Conservation (phyloP, 371 early-diverging fungal species). For the Syncephalis fuscata region DNA sequence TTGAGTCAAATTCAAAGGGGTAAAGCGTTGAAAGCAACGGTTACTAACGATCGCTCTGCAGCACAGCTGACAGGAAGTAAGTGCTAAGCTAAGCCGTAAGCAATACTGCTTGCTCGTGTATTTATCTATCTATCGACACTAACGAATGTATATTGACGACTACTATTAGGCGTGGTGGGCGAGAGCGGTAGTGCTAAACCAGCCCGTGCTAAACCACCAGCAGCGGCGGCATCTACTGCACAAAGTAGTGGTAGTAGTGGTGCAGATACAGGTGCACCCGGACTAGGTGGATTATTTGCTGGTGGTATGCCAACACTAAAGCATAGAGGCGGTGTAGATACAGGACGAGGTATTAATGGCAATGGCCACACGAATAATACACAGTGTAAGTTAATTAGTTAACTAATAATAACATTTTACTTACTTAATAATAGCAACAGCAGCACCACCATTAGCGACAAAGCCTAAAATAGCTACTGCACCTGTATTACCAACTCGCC, state of each 20-base stretch:
- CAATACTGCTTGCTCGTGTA: too few relatives aligned
- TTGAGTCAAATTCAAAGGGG: slow-evolving; percentile 62
- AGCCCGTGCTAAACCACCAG: slow-evolving; percentile 4
- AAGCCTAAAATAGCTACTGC: slow-evolving; percentile 12
- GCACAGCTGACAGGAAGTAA: slow-evolving; percentile 29
- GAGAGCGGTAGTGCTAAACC: too few relatives aligned
- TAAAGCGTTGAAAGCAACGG: slow-evolving; percentile 47
- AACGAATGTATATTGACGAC: too few relatives aligned
- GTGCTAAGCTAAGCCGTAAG: too few relatives aligned
- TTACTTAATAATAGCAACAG: not conserved
- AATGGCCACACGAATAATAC: slow-evolving; percentile 24
- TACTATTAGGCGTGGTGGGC: too few relatives aligned
- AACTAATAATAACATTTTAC: too few relatives aligned
- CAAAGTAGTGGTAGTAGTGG: slow-evolving; percentile 2
- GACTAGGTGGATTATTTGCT: slow-evolving; percentile 42
- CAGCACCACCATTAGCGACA: slow-evolving; percentile 12
- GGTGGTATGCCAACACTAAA: slow-evolving; percentile 45
- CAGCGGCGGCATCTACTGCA: not conserved
- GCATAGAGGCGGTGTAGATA: slow-evolving; percentile 20
- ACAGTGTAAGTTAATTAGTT: slow-evolving; percentile 24
- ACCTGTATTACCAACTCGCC: slow-evolving; percentile 10
- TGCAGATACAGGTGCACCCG: too few relatives aligned
- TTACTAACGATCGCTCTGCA: slow-evolving; percentile 63
- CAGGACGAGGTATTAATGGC: slow-evolving; percentile 12
- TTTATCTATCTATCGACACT: too few relatives aligned